Evolutionary conservation across 192 early-diverging fungal species (phyloP), one percentile per base, ranked within the genome.

Genomic region (Rhizophlyctis rosea): DNA sequence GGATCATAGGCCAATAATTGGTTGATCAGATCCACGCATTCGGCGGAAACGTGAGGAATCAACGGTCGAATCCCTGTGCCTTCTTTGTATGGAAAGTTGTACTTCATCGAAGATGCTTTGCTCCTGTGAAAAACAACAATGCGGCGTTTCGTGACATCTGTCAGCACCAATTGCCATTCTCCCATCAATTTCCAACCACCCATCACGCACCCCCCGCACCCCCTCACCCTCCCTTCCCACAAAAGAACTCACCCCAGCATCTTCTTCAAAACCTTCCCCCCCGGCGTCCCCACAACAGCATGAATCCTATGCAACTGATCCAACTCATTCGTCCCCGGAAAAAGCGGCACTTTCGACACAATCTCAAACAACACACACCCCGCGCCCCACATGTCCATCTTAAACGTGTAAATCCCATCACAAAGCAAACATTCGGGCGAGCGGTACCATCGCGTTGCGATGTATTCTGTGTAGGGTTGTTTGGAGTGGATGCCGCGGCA

Each of bases 361-460:
- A 81, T 78, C 67, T 86, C 84, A 62, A 67, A 86, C 24, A 86
- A 44, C 4, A 86, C 84, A 59, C 84, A 86, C 24, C 84, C 84
- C 29, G 71, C 76, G 32, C 82, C 77, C 84, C 84, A 86, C 16
- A 82, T 70, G 66, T 86, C 84, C 82, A 86, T 84, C 53, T 81
- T 81, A 66, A 59, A 82, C 16, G 57, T 70, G 65, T 86, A 86
- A 18, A 73, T 70, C 29, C 84, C 84, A 30, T 76, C 72, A 54
- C 74, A 77, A 16, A 86, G 78, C n/a, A 86, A 64, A 63, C 82
- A 85, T 61, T 86, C 84, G 25, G 84, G 84, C 0, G 82, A 75
- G n/a, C 84, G 70, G 58, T 86, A 86, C 84, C 84, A 86, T 34
- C 84, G 65, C 3, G 84, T 86, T 3, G 84, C 84, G 60, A 86